phyloP scores from a whole-genome alignment of 1,284 basidiomycete genomes.

The Cutaneotrichosporon sp. region DNA sequence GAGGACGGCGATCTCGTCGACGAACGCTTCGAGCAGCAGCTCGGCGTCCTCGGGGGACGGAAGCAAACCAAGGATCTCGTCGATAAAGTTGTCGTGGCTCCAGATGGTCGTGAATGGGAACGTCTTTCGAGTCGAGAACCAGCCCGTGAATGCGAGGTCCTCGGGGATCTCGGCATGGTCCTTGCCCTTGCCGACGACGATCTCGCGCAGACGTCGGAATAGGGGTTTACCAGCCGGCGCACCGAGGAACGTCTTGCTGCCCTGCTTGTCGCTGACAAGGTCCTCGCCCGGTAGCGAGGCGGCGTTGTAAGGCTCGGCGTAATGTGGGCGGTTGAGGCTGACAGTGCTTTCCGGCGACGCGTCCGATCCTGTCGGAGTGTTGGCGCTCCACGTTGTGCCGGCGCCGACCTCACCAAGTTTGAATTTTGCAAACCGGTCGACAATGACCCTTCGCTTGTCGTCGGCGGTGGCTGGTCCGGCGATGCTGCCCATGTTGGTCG shows the following conservation, averaged over 20 bases:
- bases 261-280: slow-evolving; percentile 41
- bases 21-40: slow-evolving; percentile 43
- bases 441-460: slow-evolving; percentile 45
- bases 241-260: slow-evolving; percentile 45
- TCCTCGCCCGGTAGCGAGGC: slow-evolving; percentile 45
- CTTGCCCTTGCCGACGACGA: slow-evolving; percentile 18
- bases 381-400: slow-evolving; percentile 17
- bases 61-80: slow-evolving; percentile 49
- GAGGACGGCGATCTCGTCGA: slow-evolving; percentile 43
- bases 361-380: slow-evolving; percentile 12
- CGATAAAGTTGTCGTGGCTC: slow-evolving; percentile 53
- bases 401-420: slow-evolving; percentile 48
- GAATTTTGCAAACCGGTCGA: slow-evolving; percentile 50
- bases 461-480: slow-evolving; percentile 13
- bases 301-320: slow-evolving; percentile 41
- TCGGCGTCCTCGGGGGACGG: slow-evolving; percentile 46
- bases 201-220: slow-evolving; percentile 32
- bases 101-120: slow-evolving; percentile 55
- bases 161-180: slow-evolving; percentile 40
- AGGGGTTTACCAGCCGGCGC: slow-evolving; percentile 46
- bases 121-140: slow-evolving; percentile 50
- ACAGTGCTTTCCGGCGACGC: slow-evolving; percentile 17
- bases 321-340: slow-evolving; percentile 14
- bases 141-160: slow-evolving; percentile 48
- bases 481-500: neutral